Percentiles rank a stretch among this genome's conserved stretches.
Evolutionary conservation across 176 grass and related monocot species (phyloP).

Genomic region (Oryza coarctata): DNA sequence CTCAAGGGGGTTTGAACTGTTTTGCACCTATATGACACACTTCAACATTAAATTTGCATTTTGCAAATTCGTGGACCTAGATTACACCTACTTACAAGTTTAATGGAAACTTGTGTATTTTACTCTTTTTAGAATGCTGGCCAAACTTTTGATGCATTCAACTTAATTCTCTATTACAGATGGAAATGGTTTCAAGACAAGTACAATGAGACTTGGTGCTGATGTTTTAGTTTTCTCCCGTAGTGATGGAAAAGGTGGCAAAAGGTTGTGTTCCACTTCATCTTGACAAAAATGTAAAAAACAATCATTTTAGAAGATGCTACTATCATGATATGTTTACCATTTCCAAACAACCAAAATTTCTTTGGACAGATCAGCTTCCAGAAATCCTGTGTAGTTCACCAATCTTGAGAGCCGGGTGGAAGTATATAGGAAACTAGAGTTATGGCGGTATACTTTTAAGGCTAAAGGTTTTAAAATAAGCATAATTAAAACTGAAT

Average conservation of each 20-base stretch:
- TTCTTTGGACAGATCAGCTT: background rate
- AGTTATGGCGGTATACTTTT: too few species aligned
- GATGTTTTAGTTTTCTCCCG: slow-evolving; percentile 95
- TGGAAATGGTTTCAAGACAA: slow-evolving; percentile 99
- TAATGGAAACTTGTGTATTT: background rate
- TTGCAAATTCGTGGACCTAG: background rate
- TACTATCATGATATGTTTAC: slow-evolving; percentile 19
- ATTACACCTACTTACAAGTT: background rate
- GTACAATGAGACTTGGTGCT: slow-evolving; percentile 97
- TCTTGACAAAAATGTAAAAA: background rate
- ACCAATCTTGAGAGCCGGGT: slow-evolving; percentile 16
- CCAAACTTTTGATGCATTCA: slow-evolving; percentile 28
- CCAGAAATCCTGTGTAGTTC: slow-evolving; percentile 2
- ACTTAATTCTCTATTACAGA: slow-evolving; percentile 51
- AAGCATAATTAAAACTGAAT: too few species aligned
- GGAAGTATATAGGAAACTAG: too few species aligned
- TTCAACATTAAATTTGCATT: background rate
- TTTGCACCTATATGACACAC: background rate
- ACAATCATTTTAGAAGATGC: slow-evolving; percentile 25
- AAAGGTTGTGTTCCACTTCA: slow-evolving; percentile 59
- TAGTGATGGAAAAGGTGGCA: slow-evolving; percentile 58
- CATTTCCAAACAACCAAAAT: slow-evolving; percentile 6
- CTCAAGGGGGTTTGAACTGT: background rate
- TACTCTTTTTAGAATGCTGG: slow-evolving; percentile 1
- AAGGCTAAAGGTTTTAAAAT: too few species aligned